Conservation (phyloP, 345 rosid genomes). For the Brassica juncea region DNA sequence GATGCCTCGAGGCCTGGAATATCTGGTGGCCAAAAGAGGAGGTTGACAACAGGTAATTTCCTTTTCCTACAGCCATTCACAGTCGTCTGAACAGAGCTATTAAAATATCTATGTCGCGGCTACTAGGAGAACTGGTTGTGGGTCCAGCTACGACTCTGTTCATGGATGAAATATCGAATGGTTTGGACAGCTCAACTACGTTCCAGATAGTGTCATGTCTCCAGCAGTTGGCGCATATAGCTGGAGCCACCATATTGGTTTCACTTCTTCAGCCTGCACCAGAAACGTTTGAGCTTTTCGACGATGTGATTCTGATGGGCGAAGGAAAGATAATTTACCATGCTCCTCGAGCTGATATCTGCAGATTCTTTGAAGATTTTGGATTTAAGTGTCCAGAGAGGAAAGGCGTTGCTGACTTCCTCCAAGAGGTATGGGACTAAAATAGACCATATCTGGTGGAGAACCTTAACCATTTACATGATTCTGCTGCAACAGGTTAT, state of each 20-base stretch:
- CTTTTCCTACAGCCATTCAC: not conserved
- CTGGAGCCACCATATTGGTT: conserved; percentile 69
- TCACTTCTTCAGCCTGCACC: conserved; percentile 89
- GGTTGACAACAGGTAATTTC: conserved; percentile 44
- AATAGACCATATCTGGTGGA: not conserved
- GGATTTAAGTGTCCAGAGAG: conserved; percentile 52
- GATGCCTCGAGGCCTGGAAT: conserved; percentile 46
- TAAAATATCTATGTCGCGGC: not conserved
- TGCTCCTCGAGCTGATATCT: conserved; percentile 67
- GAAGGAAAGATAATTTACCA: conserved; percentile 82
- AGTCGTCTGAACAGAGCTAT: not conserved
- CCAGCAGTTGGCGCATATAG: conserved; percentile 57
- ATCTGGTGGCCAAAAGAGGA: conserved; percentile 55
- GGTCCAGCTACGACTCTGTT: conserved; percentile 79
- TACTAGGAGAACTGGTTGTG: conserved; percentile 78
- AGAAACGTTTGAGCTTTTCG: conserved; percentile 72
- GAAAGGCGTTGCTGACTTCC: not conserved
- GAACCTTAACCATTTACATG: not conserved
- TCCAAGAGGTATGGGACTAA: not conserved
- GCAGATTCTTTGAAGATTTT: conserved; percentile 61
- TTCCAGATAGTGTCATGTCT: conserved; percentile 78
- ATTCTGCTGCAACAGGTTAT: conserved; percentile 43
- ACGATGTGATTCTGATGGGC: conserved; percentile 72
- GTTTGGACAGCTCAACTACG: conserved; percentile 82
- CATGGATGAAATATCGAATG: conserved; percentile 91